phyloP scores from a whole-genome alignment of 1,284 basidiomycete species.

The Vanrija sp. region DNA sequence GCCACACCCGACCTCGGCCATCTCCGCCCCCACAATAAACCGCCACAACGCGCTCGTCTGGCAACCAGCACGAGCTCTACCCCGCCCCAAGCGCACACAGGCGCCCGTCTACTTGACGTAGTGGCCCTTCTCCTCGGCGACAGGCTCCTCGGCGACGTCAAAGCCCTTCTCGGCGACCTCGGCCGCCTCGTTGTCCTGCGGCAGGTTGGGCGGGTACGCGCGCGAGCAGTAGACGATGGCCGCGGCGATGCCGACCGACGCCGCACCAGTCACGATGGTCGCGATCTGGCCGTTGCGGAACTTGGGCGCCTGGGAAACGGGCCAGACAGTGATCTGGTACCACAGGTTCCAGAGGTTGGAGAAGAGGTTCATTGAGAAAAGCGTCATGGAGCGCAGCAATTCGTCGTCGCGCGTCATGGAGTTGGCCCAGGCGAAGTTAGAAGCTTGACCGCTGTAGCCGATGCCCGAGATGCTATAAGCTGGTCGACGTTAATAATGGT shows the following conservation, averaged over 20 bases:
- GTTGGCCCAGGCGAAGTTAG: constrained; percentile 46
- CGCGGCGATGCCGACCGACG: constrained; percentile 18
- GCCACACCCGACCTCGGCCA: too few relatives aligned
- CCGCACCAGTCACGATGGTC: constrained; percentile 34
- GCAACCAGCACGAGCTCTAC: too few relatives aligned
- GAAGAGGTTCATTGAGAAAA: constrained; percentile 37
- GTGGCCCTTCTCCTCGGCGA: too few relatives aligned
- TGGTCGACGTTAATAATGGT: too few relatives aligned
- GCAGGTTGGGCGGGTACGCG: constrained; percentile 16
- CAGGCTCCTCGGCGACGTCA: background rate
- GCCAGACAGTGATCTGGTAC: constrained; percentile 40
- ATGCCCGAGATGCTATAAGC: constrained; percentile 35
- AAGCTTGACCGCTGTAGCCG: constrained; percentile 42
- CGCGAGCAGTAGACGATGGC: constrained; percentile 31
- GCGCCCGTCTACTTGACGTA: too few relatives aligned
- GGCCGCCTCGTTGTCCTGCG: constrained; percentile 2
- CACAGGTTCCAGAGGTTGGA: constrained; percentile 29
- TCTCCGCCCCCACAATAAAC: too few relatives aligned
- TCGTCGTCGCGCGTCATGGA: constrained; percentile 39
- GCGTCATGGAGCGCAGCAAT: constrained; percentile 35
- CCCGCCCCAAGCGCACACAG: too few relatives aligned
- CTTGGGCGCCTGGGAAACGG: constrained; percentile 30
- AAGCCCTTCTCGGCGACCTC: constrained; percentile 6
- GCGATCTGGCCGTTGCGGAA: constrained; percentile 43
- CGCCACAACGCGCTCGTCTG: too few relatives aligned